Percentiles rank a stretch among this genome's conserved stretches.
phyloP scores from a whole-genome alignment of 805 yeast species.

The Ogataea henricii region DNA sequence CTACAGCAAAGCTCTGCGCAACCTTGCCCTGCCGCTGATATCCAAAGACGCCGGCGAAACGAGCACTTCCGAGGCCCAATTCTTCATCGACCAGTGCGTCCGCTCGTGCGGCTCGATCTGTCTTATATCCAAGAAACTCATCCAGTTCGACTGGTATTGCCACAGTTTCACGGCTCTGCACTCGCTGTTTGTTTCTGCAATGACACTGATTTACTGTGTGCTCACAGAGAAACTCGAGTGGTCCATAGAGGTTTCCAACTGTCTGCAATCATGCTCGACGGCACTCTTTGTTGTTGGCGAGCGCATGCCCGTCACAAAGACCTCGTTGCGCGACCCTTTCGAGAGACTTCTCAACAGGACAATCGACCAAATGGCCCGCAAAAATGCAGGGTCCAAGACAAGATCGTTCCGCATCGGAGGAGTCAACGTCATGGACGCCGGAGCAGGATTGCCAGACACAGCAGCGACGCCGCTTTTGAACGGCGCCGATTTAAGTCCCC shows the following conservation, averaged over 20 bases:
- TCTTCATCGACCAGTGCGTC: slow-evolving; percentile 23
- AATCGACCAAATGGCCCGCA: slow-evolving; percentile 20
- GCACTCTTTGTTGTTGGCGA: slow-evolving; percentile 28
- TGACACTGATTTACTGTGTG: slow-evolving; percentile 27
- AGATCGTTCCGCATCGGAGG: slow-evolving; percentile 17
- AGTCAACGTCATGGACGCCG: slow-evolving; percentile 16
- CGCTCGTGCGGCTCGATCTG: slow-evolving; percentile 27
- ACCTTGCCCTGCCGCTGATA: slow-evolving; percentile 22
- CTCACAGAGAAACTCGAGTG: slow-evolving; percentile 24
- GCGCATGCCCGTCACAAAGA: slow-evolving; percentile 26
- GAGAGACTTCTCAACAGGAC: slow-evolving; percentile 24
- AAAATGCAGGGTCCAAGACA: slow-evolving; percentile 2
- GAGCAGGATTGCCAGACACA: background rate
- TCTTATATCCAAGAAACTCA: slow-evolving; percentile 21
- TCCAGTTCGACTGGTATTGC: slow-evolving; percentile 26
- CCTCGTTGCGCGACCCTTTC: slow-evolving; percentile 23
- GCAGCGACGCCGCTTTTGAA: background rate
- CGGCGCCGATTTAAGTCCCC: background rate
- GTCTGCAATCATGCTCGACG: slow-evolving; percentile 28
- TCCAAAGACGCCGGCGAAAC: slow-evolving; percentile 13
- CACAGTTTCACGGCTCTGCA: slow-evolving; percentile 28
- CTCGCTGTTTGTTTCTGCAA: slow-evolving; percentile 26
- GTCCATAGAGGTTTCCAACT: slow-evolving; percentile 25
- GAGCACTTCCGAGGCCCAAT: slow-evolving; percentile 13
- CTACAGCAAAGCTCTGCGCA: slow-evolving; percentile 24